Evolutionary conservation across 768 basidiomycete genomes (phyloP).

Genomic region (Polyporus arcularius): DNA sequence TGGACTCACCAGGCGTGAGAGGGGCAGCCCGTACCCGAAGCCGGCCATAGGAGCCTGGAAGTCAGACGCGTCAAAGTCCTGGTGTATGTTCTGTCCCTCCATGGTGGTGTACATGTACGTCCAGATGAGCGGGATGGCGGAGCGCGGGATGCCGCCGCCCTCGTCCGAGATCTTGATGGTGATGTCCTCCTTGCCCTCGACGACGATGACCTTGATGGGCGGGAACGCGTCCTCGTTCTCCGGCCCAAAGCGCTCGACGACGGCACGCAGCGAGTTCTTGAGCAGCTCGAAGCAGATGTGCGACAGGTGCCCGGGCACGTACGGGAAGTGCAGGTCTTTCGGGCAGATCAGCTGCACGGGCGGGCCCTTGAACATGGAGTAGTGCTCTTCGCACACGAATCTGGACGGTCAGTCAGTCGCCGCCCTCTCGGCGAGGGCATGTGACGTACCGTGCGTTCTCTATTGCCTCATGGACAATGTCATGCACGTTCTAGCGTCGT

Average conservation of each 20-base stretch:
- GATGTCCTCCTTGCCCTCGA: constrained; percentile 97
- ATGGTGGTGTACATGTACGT: constrained; percentile 97
- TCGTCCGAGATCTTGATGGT: constrained; percentile 99
- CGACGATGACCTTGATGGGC: constrained; percentile 92
- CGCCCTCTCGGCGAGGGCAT: background rate
- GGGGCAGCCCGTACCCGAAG: constrained; percentile 90
- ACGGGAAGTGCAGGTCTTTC: constrained; percentile 80
- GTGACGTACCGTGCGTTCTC: constrained; percentile 73
- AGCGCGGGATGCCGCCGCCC: constrained; percentile 91
- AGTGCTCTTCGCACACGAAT: constrained; percentile 94
- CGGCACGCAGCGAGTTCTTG: constrained; percentile 96
- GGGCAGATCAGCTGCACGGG: constrained; percentile 97
- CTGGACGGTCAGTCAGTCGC: constrained; percentile 26
- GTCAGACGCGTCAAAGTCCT: constrained; percentile 81
- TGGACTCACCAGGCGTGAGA: constrained; percentile 79
- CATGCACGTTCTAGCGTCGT: constrained; percentile 76
- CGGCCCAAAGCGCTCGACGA: constrained; percentile 89
- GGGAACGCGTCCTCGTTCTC: constrained; percentile 80
- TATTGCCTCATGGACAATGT: constrained; percentile 97
- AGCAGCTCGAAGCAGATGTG: constrained; percentile 97
- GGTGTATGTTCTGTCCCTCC: constrained; percentile 68
- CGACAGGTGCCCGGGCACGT: constrained; percentile 94
- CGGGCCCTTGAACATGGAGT: constrained; percentile 91
- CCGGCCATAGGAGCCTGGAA: constrained; percentile 99
- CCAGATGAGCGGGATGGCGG: constrained; percentile 93